These are phyloP conservation scores for Leccinellum albellum DNA, from an alignment of 768 basidiomycete species.

Conservation along the genomic window DNA sequence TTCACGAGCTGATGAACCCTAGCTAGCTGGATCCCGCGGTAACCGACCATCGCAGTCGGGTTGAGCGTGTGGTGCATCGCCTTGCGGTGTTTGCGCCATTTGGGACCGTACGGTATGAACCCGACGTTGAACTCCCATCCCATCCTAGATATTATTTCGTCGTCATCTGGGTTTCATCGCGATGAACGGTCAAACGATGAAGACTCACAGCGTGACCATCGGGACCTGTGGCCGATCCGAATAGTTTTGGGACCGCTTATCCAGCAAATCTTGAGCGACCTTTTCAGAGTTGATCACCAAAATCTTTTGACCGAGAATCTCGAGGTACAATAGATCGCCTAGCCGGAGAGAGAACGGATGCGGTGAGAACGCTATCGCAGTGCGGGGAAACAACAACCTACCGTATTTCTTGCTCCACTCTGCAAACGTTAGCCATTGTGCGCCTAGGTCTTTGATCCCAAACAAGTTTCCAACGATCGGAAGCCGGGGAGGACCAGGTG, in stretches of 20 bases:
- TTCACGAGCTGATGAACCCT: constrained; percentile 31
- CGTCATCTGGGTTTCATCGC: not conserved
- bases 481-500: constrained; percentile 41
- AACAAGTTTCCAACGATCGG: constrained; percentile 44
- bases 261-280: constrained; percentile 25
- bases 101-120: constrained; percentile 33
- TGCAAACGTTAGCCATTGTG: constrained; percentile 37
- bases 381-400: constrained; percentile 4
- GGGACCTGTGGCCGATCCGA: constrained; percentile 26
- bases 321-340: constrained; percentile 27
- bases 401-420: constrained; percentile 43
- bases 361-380: not conserved
- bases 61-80: constrained; percentile 37
- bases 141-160: constrained; percentile 17
- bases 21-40: constrained; percentile 30
- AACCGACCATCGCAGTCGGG: constrained; percentile 27
- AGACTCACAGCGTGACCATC: constrained; percentile 20
- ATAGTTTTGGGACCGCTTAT: constrained; percentile 27
- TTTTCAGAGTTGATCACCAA: constrained; percentile 24
- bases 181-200: not conserved
- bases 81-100: constrained; percentile 37
- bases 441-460: constrained; percentile 38
- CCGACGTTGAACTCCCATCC: constrained; percentile 39
- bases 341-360: not conserved
- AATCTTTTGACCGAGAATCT: constrained; percentile 23